Evolutionary conservation across 768 basidiomycete species (phyloP).

Genomic region (Tephrocybe sp.): DNA sequence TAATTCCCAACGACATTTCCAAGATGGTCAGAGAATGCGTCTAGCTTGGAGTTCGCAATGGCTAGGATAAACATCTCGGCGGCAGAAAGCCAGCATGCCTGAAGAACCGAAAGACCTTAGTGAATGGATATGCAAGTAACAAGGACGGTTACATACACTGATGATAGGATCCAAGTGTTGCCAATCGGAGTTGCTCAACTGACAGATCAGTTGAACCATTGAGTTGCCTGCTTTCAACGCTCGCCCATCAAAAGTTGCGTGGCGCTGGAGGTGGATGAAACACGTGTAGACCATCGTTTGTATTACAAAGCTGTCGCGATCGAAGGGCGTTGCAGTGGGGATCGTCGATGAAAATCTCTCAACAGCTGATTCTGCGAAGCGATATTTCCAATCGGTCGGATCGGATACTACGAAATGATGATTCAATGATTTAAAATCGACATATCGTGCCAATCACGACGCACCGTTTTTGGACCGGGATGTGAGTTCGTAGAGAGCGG

Average conservation of each 20-base stretch:
- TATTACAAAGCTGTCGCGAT: slow-evolving; percentile 16
- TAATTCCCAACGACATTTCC: slow-evolving; percentile 7
- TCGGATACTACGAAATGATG: slow-evolving; percentile 33
- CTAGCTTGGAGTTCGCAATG: slow-evolving; percentile 6
- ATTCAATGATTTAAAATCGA: slow-evolving; percentile 18
- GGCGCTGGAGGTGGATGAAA: slow-evolving; percentile 49
- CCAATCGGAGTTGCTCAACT: slow-evolving; percentile 49
- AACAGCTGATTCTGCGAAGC: slow-evolving; percentile 42
- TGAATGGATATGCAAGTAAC: slow-evolving; percentile 27
- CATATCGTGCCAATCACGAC: slow-evolving; percentile 18
- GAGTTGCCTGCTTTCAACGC: slow-evolving; percentile 42
- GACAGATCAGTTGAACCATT: slow-evolving; percentile 42
- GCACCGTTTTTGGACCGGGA: slow-evolving; percentile 40
- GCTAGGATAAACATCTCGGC: slow-evolving; percentile 20
- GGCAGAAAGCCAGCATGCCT: slow-evolving; percentile 20
- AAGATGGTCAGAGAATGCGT: slow-evolving; percentile 5
- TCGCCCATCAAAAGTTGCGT: slow-evolving; percentile 36
- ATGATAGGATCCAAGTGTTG: slow-evolving; percentile 52
- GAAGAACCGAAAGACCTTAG: background rate
- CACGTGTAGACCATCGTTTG: slow-evolving; percentile 50
- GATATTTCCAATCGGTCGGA: slow-evolving; percentile 26
- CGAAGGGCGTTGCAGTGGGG: slow-evolving; percentile 4
- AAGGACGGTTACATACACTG: slow-evolving; percentile 35
- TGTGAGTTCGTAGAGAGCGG: slow-evolving; percentile 52
- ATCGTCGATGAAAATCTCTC: slow-evolving; percentile 40